These are phyloP conservation scores for Penicillium steckii DNA, from an alignment of 495 filamentous ascomycete genomes.

Conservation along the genomic window DNA sequence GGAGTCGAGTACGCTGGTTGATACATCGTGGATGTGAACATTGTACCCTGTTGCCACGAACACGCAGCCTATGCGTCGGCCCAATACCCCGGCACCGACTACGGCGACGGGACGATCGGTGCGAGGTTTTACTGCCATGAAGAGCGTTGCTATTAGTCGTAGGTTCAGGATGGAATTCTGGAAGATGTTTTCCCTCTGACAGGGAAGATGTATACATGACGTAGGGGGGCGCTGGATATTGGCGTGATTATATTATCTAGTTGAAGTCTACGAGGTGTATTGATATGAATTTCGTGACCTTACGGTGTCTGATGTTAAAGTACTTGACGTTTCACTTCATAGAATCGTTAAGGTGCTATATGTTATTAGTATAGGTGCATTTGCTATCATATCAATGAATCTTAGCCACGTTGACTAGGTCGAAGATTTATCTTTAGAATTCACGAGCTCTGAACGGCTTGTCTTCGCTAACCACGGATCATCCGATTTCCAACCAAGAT, in stretches of 20 bases:
- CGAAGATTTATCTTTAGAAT: too few species aligned
- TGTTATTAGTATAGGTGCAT: too few species aligned
- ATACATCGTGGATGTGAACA: slow-evolving; percentile 42
- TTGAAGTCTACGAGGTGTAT: too few species aligned
- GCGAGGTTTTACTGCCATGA: slow-evolving; percentile 3
- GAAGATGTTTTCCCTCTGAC: not conserved
- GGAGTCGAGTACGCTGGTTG: slow-evolving; percentile 20
- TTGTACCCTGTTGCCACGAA: slow-evolving; percentile 44
- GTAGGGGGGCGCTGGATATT: not conserved
- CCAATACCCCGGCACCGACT: slow-evolving; percentile 48
- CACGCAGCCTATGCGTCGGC: slow-evolving; percentile 42
- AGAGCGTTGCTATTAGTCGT: not conserved
- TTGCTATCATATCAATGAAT: too few species aligned
- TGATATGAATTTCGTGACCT: too few species aligned
- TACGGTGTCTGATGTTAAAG: too few species aligned
- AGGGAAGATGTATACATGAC: not conserved
- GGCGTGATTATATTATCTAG: too few species aligned
- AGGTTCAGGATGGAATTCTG: not conserved
- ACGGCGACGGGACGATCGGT: slow-evolving; percentile 37
- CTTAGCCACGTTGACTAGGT: too few species aligned
- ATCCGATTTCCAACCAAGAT: not conserved
- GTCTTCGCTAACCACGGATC: too few species aligned
- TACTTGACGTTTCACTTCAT: too few species aligned
- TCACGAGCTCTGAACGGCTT: too few species aligned
- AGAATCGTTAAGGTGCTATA: too few species aligned